Evolutionary conservation across 306 rosid species (phyloP), one percentile per base, ranked within the genome.

Genomic region (Cicer bijugum): DNA sequence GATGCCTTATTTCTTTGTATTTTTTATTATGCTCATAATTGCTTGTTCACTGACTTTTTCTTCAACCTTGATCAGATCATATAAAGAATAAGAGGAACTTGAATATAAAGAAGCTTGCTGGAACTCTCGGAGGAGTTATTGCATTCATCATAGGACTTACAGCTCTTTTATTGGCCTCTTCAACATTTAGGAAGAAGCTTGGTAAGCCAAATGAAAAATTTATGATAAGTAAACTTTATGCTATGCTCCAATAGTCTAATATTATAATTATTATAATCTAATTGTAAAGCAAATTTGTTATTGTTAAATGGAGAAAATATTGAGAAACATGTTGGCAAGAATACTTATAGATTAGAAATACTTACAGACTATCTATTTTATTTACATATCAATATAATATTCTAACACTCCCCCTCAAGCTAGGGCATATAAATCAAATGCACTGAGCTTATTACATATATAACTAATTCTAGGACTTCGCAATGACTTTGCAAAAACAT

Each of bases 61-160:
- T 35, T 37, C 16, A 17, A 17, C 12, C 35, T 7, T 28, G 35
- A 28, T 39, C 62, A 70, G 75, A 52, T 70, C 51, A 7, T 19
- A 70, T 10, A 38, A 70, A 45, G 50, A 52, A 16, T 38, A 53
- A 6, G 12, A 70, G 6, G 50, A 52, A 70, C 51, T 52, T 39
- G 64, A 28, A 28, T 28, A 28, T 28, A 3, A 28, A 28, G 35
- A 38, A 70, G 75, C 51, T 11, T 70, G 52, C 39, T 8, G 40
- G 64, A 50, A 70, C 6, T 53, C 0, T 69, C 6, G 62, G 33
- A 33, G 74, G 74, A 50, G 12, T 69, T 48, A 12, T 45, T 5
- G 20, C 59, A 67, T 28, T 67, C n/a, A 10, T 51, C 38, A 51
- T 51, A 5, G 62, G 62, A 56, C 62, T 56, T 9, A 23, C 8